phyloP scores from a whole-genome alignment of 2,329 filamentous ascomycete genomes.

The Leptographium lundbergii region DNA sequence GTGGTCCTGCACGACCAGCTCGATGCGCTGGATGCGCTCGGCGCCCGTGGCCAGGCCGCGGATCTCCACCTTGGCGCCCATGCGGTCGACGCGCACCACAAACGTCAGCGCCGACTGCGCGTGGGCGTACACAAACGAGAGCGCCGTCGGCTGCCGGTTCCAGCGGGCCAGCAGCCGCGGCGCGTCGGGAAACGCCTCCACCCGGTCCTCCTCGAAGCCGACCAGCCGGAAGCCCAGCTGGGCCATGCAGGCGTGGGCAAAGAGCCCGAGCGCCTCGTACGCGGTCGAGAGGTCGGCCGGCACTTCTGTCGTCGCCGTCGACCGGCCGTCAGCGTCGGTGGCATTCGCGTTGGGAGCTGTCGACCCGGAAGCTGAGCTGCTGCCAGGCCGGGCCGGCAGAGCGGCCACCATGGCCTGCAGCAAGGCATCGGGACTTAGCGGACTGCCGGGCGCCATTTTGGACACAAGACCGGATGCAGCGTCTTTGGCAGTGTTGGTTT shows the following conservation, averaged over 20 bases:
- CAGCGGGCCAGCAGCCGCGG: conserved; percentile 62
- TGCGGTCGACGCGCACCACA: conserved; percentile 66
- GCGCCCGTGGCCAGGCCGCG: conserved; percentile 68
- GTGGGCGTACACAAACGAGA: conserved; percentile 80
- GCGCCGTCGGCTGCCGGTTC: conserved; percentile 61
- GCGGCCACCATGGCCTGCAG: conserved; percentile 46
- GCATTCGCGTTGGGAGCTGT: neutral
- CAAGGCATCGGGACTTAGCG: conserved; percentile 31
- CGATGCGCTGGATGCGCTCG: conserved; percentile 68
- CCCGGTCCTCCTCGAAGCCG: conserved; percentile 59
- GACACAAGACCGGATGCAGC: neutral
- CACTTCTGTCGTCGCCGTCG: conserved; percentile 13
- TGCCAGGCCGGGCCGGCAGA: conserved; percentile 35
- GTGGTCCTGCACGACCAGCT: conserved; percentile 63
- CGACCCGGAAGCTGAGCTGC: neutral
- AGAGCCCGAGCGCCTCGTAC: conserved; percentile 73
- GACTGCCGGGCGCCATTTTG: conserved; percentile 9
- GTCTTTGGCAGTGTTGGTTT: neutral
- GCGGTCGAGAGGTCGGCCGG: conserved; percentile 54
- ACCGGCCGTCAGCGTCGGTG: neutral
- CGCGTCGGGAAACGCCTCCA: neutral
- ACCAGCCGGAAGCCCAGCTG: conserved; percentile 69
- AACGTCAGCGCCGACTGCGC: conserved; percentile 75
- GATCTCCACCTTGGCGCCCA: conserved; percentile 75
- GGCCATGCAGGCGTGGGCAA: conserved; percentile 71